Evolutionary conservation across 768 basidiomycete species (phyloP), one percentile per base, ranked within the genome.

Genomic region (Trametes elegans): DNA sequence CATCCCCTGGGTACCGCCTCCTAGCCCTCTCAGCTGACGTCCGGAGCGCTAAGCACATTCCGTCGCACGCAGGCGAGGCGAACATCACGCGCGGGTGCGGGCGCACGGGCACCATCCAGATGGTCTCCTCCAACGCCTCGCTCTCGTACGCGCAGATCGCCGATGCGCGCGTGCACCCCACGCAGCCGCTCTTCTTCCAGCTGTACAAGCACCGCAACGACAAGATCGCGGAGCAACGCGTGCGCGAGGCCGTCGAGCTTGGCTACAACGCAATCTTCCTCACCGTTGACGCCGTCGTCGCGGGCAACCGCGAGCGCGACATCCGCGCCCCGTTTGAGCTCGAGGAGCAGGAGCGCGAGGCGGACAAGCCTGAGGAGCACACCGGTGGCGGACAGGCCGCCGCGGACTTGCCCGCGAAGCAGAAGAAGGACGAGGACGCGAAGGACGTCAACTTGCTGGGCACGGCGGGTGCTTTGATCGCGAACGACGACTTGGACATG

Each of bases 211-310:
- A 93, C 71, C 74, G 75, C 39, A 76, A 90, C 64, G 80, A 90
- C 53, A 64, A 70, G 13, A 74, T 78, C 31, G 91, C 92, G 2
- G 84, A 83, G 64, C 76, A 78, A 57, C 81, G 90, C 26, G 79
- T 97, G 14, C 76, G 78, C 41, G 83, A 89, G 45, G 80, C 92
- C 19, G 87, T 88, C 54, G 66, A 69, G 27, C 70, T 90, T 3
- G 91, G 92, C 0, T 95, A 88, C 70, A 91, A 87, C 43, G 93
- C 90, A 0, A 89, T 98, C 55, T 92, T 92, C 68, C 75, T 98
- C 50, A 97, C 94, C 2, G 93, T 96, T 2, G 94, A 98, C 70
- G 89, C 91, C 0, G 76, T 90, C n/a, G 82, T 88, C 35, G 76
- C 86, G 2, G 87, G 90, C 8, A 93, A 93, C 62, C 79, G 93